Conservation (phyloP, 805 yeast genomes). For the Hanseniaspora opuntiae region DNA sequence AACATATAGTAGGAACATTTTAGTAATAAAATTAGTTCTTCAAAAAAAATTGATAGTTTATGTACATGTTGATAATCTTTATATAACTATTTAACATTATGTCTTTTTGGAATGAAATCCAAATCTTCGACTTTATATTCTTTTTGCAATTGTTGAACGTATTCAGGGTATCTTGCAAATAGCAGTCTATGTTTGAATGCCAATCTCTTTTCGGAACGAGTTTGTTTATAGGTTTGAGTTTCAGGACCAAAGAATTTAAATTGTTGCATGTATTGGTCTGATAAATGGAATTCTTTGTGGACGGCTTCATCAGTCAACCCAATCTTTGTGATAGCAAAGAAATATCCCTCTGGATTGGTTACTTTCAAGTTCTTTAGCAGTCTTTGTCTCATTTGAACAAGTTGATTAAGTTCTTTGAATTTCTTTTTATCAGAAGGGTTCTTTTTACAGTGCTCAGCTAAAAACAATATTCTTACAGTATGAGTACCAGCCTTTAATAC, state of each 20-base stretch:
- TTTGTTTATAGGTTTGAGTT: conserved; percentile 38
- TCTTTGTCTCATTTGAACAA: conserved; percentile 81
- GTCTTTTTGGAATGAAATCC: conserved; percentile 15
- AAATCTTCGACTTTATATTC: conserved; percentile 30
- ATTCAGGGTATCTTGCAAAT: conserved; percentile 9
- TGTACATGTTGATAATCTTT: conserved; percentile 1
- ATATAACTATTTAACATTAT: neutral
- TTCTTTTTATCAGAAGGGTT: conserved; percentile 61
- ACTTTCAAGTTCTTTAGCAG: conserved; percentile 69
- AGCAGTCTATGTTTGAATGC: conserved; percentile 6
- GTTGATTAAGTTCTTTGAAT: conserved; percentile 58
- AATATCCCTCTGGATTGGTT: conserved; percentile 69
- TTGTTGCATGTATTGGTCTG: conserved; percentile 63
- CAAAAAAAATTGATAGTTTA: neutral
- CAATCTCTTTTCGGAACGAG: conserved; percentile 31
- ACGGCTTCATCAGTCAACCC: conserved; percentile 76
- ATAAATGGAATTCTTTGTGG: conserved; percentile 68
- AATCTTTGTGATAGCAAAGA: conserved; percentile 70
- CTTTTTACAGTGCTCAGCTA: conserved; percentile 58
- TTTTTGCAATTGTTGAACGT: conserved; percentile 30
- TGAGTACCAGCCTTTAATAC: conserved; percentile 91
- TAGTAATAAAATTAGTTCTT: too few species aligned
- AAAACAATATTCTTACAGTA: conserved; percentile 65
- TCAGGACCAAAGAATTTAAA: conserved; percentile 52
- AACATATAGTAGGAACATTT: too few species aligned